Conservation (phyloP, 495 filamentous ascomycete genomes). For the Physcia stellaris region DNA sequence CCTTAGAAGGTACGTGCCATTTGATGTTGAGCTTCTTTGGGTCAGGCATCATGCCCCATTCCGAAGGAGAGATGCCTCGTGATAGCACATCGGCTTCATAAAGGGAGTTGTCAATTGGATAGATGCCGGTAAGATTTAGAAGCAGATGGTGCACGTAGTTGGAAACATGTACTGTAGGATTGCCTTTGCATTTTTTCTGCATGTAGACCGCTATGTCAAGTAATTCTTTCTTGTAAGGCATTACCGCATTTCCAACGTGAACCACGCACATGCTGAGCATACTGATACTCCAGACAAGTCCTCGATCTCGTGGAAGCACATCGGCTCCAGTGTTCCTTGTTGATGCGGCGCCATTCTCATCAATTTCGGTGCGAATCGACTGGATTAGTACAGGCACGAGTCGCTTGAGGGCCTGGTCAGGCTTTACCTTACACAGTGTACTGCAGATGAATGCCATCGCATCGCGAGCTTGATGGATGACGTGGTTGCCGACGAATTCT, state of each 20-base stretch:
- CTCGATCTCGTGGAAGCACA: slow-evolving; percentile 82
- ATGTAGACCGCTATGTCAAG: slow-evolving; percentile 89
- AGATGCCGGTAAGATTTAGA: slow-evolving; percentile 89
- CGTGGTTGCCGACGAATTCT: slow-evolving; percentile 85
- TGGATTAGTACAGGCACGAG: slow-evolving; percentile 80
- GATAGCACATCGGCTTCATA: slow-evolving; percentile 56
- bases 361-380: slow-evolving; percentile 91
- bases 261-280: slow-evolving; percentile 98
- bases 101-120: slow-evolving; percentile 74
- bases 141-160: slow-evolving; percentile 98
- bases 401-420: slow-evolving; percentile 77
- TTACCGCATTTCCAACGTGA: slow-evolving; percentile 78
- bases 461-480: slow-evolving; percentile 92
- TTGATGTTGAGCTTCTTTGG: slow-evolving; percentile 65
- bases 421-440: slow-evolving; percentile 84
- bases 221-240: slow-evolving; percentile 76
- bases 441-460: slow-evolving; percentile 99
- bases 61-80: slow-evolving; percentile 43
- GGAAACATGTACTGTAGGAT: slow-evolving; percentile 87
- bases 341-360: slow-evolving; percentile 92
- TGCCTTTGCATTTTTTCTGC: slow-evolving; percentile 86
- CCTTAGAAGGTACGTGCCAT: slow-evolving; percentile 74
- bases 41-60: slow-evolving; percentile 66
- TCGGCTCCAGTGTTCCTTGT: slow-evolving; percentile 87
- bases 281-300: slow-evolving; percentile 91